Percentiles rank a stretch among this genome's conserved stretches.
Evolutionary conservation across 148 eudicot genomes (phyloP).

Genomic region (Vaccinium macrocarpon): DNA sequence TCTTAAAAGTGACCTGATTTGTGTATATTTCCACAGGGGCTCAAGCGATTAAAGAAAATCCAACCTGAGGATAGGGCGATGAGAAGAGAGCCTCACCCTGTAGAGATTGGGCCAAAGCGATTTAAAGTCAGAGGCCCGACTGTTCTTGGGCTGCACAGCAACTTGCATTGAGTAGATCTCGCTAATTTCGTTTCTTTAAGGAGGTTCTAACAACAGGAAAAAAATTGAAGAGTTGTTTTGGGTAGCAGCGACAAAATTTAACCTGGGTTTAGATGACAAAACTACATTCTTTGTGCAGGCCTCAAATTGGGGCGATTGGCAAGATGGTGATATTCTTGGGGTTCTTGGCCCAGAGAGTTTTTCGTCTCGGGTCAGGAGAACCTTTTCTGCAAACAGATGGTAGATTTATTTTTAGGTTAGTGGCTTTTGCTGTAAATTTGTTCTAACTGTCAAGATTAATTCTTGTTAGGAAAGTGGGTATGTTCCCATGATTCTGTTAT

Average conservation of each 20-base stretch:
- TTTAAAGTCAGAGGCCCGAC: slow-evolving; percentile 70
- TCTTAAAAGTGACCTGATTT: background rate
- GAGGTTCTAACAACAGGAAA: slow-evolving; percentile 48
- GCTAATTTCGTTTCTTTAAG: slow-evolving; percentile 38
- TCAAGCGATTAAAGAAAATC: slow-evolving; percentile 59
- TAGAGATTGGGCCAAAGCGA: slow-evolving; percentile 64
- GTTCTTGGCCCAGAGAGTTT: slow-evolving; percentile 42
- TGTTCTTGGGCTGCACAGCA: slow-evolving; percentile 7
- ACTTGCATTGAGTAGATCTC: slow-evolving; percentile 21
- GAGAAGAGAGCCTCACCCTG: slow-evolving; percentile 34
- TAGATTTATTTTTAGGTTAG: slow-evolving; percentile 22
- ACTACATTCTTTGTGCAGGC: slow-evolving; percentile 54
- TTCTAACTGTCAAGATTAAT: slow-evolving; percentile 22
- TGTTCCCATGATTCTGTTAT: slow-evolving; percentile 24
- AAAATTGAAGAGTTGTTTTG: slow-evolving; percentile 20
- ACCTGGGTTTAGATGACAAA: slow-evolving; percentile 37
- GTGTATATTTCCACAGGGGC: slow-evolving; percentile 46
- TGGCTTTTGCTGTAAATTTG: slow-evolving; percentile 47
- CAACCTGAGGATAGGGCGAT: slow-evolving; percentile 34
- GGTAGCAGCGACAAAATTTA: slow-evolving; percentile 37
- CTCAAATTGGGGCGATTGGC: slow-evolving; percentile 42
- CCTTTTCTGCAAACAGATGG: slow-evolving; percentile 27
- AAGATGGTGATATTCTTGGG: slow-evolving; percentile 26
- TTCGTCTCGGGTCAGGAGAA: slow-evolving; percentile 54
- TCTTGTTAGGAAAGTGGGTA: slow-evolving; percentile 36